These are phyloP conservation scores for Meripilus lineatus DNA, from an alignment of 1,284 basidiomycete species.

Conservation along the genomic window DNA sequence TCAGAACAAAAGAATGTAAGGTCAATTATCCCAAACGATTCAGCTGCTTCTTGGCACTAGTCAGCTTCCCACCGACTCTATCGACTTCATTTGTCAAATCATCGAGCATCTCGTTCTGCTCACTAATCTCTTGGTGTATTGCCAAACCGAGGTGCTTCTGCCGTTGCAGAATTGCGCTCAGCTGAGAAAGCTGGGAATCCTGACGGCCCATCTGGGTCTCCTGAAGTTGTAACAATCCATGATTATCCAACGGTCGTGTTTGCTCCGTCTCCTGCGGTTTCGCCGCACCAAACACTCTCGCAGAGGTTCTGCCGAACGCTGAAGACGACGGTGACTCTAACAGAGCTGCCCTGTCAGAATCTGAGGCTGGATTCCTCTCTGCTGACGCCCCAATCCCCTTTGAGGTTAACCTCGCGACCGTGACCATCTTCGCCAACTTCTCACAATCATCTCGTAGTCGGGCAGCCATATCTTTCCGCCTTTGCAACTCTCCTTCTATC, in stretches of 20 bases:
- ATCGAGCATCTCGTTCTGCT: conserved; percentile 87
- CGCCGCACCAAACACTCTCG: conserved; percentile 76
- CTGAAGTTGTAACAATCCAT: conserved; percentile 78
- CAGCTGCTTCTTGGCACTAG: conserved; percentile 76
- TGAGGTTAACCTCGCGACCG: conserved; percentile 56
- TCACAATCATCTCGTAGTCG: conserved; percentile 83
- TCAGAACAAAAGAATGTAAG: neutral
- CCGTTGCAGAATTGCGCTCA: conserved; percentile 80
- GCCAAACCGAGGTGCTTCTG: conserved; percentile 87
- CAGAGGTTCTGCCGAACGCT: conserved; percentile 41
- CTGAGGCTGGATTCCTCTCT: conserved; percentile 40
- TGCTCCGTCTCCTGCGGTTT: conserved; percentile 76
- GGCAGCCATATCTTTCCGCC: conserved; percentile 81
- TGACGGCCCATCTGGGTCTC: conserved; percentile 78
- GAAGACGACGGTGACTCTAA: conserved; percentile 36
- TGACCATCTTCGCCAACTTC: conserved; percentile 75
- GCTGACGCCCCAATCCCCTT: conserved; percentile 33
- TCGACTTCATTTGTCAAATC: conserved; percentile 74
- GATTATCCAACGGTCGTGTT: conserved; percentile 85
- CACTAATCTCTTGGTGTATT: conserved; percentile 78
- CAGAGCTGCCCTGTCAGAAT: conserved; percentile 62
- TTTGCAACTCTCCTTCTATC: conserved; percentile 78
- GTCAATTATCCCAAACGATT: conserved; percentile 57
- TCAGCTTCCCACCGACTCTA: conserved; percentile 70
- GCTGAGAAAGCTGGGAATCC: conserved; percentile 73